A percentile compares a stretch with the other conserved stretches of the same genome.
Evolutionary conservation across 306 rosid genomes (phyloP).

Genomic region (Dalbergia cochinchinensis): DNA sequence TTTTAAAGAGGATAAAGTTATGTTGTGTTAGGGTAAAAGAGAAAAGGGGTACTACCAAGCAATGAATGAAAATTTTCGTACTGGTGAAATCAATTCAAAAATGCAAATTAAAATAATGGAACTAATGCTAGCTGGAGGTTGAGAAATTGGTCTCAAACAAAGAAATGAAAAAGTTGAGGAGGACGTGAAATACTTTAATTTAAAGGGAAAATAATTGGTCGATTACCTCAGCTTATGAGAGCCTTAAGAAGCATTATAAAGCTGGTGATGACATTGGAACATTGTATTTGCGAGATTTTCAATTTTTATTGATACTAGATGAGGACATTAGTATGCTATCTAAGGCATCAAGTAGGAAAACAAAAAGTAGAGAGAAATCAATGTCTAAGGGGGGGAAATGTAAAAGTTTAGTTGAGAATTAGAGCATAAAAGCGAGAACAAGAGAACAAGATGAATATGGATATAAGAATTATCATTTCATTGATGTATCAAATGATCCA

Average conservation of each 20-base stretch:
- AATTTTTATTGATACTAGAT: too few species aligned
- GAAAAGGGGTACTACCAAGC: too few species aligned
- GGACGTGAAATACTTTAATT: not conserved
- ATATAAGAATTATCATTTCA: conserved; percentile 44
- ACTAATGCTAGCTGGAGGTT: not conserved
- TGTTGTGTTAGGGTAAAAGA: too few species aligned
- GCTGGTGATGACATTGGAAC: not conserved
- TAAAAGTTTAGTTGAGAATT: not conserved
- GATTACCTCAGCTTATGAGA: not conserved
- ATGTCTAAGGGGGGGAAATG: not conserved
- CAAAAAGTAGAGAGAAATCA: too few species aligned
- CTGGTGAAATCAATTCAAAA: too few species aligned
- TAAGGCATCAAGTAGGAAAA: too few species aligned
- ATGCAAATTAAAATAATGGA: too few species aligned
- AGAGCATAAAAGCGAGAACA: conserved; percentile 59
- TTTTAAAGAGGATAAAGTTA: too few species aligned
- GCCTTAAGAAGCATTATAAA: too few species aligned
- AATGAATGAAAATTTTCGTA: too few species aligned
- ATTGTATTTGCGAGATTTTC: not conserved
- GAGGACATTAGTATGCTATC: not conserved
- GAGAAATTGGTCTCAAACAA: not conserved
- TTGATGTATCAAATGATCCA: conserved; percentile 63
- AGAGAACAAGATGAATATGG: conserved; percentile 56
- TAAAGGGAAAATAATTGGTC: not conserved
- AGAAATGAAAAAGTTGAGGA: not conserved